These are phyloP conservation scores for Botryotinia globosa DNA, from an alignment of 2,329 filamentous ascomycete genomes.

Conservation along the genomic window DNA sequence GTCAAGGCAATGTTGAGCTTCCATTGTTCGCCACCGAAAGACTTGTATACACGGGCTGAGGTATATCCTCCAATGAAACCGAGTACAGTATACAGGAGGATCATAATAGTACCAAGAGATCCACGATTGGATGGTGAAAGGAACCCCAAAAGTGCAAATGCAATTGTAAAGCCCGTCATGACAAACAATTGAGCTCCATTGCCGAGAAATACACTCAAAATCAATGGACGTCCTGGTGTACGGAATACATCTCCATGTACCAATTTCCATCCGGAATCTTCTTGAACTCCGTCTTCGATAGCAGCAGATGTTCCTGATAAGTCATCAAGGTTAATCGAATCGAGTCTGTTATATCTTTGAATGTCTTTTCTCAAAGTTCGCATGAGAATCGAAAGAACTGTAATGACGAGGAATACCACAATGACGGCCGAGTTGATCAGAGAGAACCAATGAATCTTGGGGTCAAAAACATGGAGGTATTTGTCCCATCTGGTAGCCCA, in stretches of 20 bases:
- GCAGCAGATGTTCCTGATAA: slow-evolving; percentile 72
- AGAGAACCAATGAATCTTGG: slow-evolving; percentile 99
- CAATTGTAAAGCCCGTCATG: slow-evolving; percentile 93
- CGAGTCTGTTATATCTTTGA: slow-evolving; percentile 90
- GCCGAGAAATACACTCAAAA: slow-evolving; percentile 83
- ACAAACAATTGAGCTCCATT: slow-evolving; percentile 96
- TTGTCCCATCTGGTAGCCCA: slow-evolving; percentile 99
- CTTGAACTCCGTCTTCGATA: slow-evolving; percentile 88
- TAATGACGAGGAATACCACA: slow-evolving; percentile 84
- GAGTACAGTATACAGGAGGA: slow-evolving; percentile 89
- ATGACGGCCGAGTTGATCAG: slow-evolving; percentile 95
- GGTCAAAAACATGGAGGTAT: slow-evolving; percentile 94
- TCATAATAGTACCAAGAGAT: slow-evolving; percentile 87
- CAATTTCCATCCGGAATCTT: slow-evolving; percentile 98
- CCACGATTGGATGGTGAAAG: slow-evolving; percentile 94
- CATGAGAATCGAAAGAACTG: slow-evolving; percentile 88
- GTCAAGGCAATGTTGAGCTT: slow-evolving; percentile 90
- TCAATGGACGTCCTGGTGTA: slow-evolving; percentile 74
- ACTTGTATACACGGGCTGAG: slow-evolving; percentile 89
- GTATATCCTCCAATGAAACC: slow-evolving; percentile 90
- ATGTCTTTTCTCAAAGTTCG: slow-evolving; percentile 92
- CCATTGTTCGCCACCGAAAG: slow-evolving; percentile 88
- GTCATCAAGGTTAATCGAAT: slow-evolving; percentile 87
- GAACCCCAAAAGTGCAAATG: slow-evolving; percentile 90
- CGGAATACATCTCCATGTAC: slow-evolving; percentile 98